phyloP scores from a whole-genome alignment of 2,329 filamentous ascomycete genomes.

The Lecanoromycetidae sp. region DNA sequence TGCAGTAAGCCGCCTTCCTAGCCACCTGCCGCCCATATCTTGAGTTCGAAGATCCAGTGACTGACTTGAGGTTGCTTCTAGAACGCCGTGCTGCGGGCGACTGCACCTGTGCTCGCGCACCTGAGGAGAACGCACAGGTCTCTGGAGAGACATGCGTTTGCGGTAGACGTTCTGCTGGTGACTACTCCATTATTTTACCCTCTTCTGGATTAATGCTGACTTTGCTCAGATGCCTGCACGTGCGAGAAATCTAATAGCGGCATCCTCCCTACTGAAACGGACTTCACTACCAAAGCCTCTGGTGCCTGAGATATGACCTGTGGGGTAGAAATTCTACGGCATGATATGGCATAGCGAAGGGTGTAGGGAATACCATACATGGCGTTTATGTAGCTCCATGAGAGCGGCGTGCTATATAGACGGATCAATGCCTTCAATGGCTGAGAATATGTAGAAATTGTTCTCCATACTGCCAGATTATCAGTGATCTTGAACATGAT shows the following conservation, averaged over 20 bases:
- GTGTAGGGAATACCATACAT: neutral
- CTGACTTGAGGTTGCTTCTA: neutral
- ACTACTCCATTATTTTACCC: conserved; percentile 25
- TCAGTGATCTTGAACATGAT: no score
- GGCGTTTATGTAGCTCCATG: neutral
- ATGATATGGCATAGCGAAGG: conserved; percentile 6
- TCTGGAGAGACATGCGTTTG: conserved; percentile 59
- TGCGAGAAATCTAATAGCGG: conserved; percentile 62
- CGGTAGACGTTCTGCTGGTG: conserved; percentile 60
- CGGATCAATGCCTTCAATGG: neutral
- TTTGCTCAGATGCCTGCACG: conserved; percentile 53
- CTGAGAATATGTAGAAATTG: neutral
- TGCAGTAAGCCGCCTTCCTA: conserved; percentile 67
- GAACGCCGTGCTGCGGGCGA: conserved; percentile 54
- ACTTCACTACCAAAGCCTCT: conserved; percentile 62
- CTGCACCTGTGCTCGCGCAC: conserved; percentile 68
- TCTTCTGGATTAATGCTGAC: conserved; percentile 20
- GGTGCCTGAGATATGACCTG: neutral
- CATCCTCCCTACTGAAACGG: conserved; percentile 60
- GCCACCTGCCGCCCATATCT: conserved; percentile 44
- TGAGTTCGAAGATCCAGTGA: neutral
- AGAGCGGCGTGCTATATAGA: neutral
- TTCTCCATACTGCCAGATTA: no score
- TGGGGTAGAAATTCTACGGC: neutral
- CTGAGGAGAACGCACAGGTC: conserved; percentile 54